Conservation (phyloP, 805 yeast genomes). For the Nakazawaea wyomingensis region DNA sequence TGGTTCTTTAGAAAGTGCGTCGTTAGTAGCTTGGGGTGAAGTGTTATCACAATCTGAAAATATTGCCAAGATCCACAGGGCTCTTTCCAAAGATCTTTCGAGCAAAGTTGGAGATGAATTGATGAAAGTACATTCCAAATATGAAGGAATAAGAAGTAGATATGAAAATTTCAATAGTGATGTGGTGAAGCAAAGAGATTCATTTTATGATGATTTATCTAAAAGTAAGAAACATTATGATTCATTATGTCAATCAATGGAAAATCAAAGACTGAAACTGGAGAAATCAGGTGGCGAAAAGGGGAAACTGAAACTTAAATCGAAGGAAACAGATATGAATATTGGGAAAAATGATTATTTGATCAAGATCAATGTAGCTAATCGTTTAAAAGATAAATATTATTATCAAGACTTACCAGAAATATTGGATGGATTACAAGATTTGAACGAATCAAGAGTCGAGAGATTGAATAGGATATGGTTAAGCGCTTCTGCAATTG, state of each 20-base stretch:
- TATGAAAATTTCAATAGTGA: constrained; percentile 59
- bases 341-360: constrained; percentile 79
- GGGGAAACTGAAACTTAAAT: constrained; percentile 46
- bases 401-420: constrained; percentile 93
- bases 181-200: constrained; percentile 41
- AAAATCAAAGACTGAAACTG: constrained; percentile 67
- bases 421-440: constrained; percentile 77
- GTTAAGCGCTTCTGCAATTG: constrained; percentile 56
- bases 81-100: constrained; percentile 56
- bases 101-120: constrained; percentile 59
- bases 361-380: constrained; percentile 76
- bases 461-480: constrained; percentile 64
- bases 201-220: constrained; percentile 49
- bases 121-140: constrained; percentile 44
- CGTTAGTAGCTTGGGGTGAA: constrained; percentile 87
- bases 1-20: constrained; percentile 87
- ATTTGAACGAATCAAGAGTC: constrained; percentile 74
- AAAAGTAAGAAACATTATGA: constrained; percentile 78
- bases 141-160: constrained; percentile 47
- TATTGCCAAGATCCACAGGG: constrained; percentile 60
- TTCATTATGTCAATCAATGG: constrained; percentile 73
- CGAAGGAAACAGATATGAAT: constrained; percentile 78
- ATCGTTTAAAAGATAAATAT: constrained; percentile 87
- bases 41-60: constrained; percentile 78
- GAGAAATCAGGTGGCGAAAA: constrained; percentile 51